Evolutionary conservation across 2,329 filamentous ascomycete species (phyloP).

Genomic region (Penicillium capsulatum): DNA sequence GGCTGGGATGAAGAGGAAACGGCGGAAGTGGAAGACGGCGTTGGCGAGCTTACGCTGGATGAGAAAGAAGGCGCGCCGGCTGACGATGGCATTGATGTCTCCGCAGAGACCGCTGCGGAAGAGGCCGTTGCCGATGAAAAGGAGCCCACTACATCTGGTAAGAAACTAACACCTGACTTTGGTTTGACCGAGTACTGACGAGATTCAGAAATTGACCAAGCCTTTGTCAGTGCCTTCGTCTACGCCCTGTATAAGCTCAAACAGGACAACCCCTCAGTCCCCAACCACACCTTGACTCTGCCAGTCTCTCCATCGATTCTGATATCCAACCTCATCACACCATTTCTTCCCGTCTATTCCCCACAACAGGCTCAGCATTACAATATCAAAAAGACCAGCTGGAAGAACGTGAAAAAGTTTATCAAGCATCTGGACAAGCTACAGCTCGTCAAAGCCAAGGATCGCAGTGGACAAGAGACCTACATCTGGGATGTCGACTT

Average conservation of each 20-base stretch:
- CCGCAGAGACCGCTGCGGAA: constrained; percentile 29
- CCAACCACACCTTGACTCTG: constrained; percentile 55
- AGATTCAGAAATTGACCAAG: constrained; percentile 61
- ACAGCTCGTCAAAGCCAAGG: constrained; percentile 60
- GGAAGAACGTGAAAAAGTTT: constrained; percentile 67
- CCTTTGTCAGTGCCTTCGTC: constrained; percentile 61
- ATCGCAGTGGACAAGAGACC: constrained; percentile 60
- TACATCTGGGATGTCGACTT: constrained; percentile 64
- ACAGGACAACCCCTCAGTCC: constrained; percentile 49
- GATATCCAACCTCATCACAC: constrained; percentile 62
- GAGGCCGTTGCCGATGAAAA: constrained; percentile 41
- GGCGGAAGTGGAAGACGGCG: constrained; percentile 38
- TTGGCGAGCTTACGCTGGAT: constrained; percentile 39
- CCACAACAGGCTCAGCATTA: constrained; percentile 54
- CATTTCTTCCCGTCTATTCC: constrained; percentile 59
- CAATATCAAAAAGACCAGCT: constrained; percentile 66
- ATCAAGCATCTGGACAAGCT: constrained; percentile 64
- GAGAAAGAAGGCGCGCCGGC: constrained; percentile 20
- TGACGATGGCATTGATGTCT: constrained; percentile 12
- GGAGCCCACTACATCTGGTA: constrained; percentile 57
- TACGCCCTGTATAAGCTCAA: constrained; percentile 60
- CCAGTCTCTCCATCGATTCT: constrained; percentile 61
- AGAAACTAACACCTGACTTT: neutral
- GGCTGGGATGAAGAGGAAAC: constrained; percentile 46
- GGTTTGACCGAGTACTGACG: constrained; percentile 7